These are phyloP conservation scores for Kwoniella sp. DNA, from an alignment of 768 basidiomycete species.

Conservation along the genomic window DNA sequence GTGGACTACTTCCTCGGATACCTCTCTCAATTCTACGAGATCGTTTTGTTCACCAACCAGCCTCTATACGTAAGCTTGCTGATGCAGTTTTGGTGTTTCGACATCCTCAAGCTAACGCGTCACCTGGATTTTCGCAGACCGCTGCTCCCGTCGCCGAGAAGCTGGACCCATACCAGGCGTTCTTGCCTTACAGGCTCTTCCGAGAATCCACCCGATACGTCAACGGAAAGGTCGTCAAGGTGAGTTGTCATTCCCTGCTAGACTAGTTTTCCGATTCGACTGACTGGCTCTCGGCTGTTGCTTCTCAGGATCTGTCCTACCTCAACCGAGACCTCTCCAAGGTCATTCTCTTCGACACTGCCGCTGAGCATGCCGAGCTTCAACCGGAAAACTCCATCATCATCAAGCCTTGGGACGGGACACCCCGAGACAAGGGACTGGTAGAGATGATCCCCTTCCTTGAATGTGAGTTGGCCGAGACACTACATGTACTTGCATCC, in stretches of 20 bases:
- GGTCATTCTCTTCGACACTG: conserved; percentile 82
- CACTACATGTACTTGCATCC: too few relatives aligned
- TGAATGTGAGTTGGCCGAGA: conserved; percentile 68
- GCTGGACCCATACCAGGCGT: conserved; percentile 89
- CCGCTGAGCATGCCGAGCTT: conserved; percentile 71
- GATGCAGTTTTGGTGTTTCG: too few relatives aligned
- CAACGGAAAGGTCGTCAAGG: conserved; percentile 84
- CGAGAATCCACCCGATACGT: conserved; percentile 84
- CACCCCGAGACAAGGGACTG: conserved; percentile 70
- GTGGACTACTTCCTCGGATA: conserved; percentile 98
- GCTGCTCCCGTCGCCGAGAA: conserved; percentile 86
- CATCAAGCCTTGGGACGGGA: conserved; percentile 82
- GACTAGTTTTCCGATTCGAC: too few relatives aligned
- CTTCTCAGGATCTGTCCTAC: conserved; percentile 77
- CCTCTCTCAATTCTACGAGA: conserved; percentile 95
- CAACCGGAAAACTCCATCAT: conserved; percentile 89
- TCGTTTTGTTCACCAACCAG: conserved; percentile 92
- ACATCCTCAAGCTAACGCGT: background rate
- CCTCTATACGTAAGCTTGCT: conserved; percentile 72
- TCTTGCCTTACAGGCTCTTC: conserved; percentile 85
- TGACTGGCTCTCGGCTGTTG: too few relatives aligned
- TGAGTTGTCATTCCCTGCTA: conserved; percentile 55
- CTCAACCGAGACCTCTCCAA: conserved; percentile 91
- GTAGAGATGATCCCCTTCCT: conserved; percentile 95
- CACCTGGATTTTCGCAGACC: conserved; percentile 62